Percentiles rank a stretch among this genome's conserved stretches.
Evolutionary conservation across 345 rosid genomes (phyloP).

Genomic region (Moringa oleifera): DNA sequence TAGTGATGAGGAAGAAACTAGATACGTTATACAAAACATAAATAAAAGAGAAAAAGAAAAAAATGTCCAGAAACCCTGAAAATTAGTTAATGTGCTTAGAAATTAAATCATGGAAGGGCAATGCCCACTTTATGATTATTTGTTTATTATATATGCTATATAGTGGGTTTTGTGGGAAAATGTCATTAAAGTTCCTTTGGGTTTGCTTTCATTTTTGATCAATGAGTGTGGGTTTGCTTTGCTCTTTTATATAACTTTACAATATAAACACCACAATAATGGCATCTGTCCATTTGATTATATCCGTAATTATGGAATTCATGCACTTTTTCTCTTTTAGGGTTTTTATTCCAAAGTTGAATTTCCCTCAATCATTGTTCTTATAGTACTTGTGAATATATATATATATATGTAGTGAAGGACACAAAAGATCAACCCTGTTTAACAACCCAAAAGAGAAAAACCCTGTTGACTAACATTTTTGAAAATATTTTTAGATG

Average conservation of each 20-base stretch:
- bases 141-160: background rate
- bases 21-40: no score
- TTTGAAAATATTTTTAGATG: no score
- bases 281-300: slow-evolving; percentile 12
- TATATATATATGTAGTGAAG: no score
- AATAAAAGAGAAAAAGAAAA: background rate
- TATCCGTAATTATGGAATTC: slow-evolving; percentile 1
- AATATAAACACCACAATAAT: slow-evolving; percentile 1
- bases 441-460: no score
- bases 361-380: slow-evolving; percentile 1
- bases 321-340: background rate
- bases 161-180: slow-evolving; percentile 11
- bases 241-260: background rate
- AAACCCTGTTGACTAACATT: no score
- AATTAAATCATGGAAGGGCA: slow-evolving; percentile 21
- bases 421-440: no score
- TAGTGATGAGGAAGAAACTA: no score
- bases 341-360: background rate
- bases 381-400: no score
- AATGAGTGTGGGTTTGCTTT: slow-evolving; percentile 31
- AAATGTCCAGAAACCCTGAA: slow-evolving; percentile 14
- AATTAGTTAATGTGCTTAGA: slow-evolving; percentile 17
- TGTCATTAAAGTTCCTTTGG: slow-evolving; percentile 31
- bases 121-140: slow-evolving; percentile 6
- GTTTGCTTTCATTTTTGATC: slow-evolving; percentile 36